Evolutionary conservation across 352 stramenopile species (phyloP).

Genomic region (Detonula confervacea): DNA sequence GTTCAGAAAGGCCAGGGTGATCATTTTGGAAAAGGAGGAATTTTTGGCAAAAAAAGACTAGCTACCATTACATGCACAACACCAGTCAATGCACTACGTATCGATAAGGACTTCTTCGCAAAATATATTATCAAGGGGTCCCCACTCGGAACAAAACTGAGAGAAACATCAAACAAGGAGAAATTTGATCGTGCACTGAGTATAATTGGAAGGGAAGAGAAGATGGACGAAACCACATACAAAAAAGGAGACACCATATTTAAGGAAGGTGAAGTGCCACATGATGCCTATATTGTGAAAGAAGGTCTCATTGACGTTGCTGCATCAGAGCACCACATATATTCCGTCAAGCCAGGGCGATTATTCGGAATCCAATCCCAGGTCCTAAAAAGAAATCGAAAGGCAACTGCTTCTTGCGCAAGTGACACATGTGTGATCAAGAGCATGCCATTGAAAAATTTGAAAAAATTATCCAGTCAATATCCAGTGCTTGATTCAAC

Average conservation of each 20-base stretch:
- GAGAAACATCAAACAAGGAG: conserved; percentile 59
- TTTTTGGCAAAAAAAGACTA: conserved; percentile 58
- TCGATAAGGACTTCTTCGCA: conserved; percentile 58
- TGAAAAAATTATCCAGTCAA: conserved; percentile 67
- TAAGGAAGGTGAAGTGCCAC: conserved; percentile 66
- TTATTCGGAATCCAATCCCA: conserved; percentile 48
- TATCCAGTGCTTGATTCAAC: conserved; percentile 64
- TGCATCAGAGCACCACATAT: conserved; percentile 35
- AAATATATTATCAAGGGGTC: conserved; percentile 60
- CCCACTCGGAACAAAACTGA: conserved; percentile 33
- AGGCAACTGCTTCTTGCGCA: conserved; percentile 71
- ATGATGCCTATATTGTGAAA: conserved; percentile 70
- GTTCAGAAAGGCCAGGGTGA: conserved; percentile 78
- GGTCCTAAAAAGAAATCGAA: conserved; percentile 52
- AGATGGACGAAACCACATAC: conserved; percentile 68
- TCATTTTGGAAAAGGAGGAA: conserved; percentile 81
- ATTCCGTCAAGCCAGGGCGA: conserved; percentile 38
- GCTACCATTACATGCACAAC: conserved; percentile 70
- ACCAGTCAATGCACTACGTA: conserved; percentile 49
- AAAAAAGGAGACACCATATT: conserved; percentile 83
- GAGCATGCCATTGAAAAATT: conserved; percentile 73
- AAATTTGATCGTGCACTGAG: conserved; percentile 62
- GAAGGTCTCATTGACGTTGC: conserved; percentile 61
- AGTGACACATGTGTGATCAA: conserved; percentile 72
- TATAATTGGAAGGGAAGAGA: conserved; percentile 61